Evolutionary conservation across 441 rosid genomes (phyloP).

Genomic region (Jatropha podagrica): DNA sequence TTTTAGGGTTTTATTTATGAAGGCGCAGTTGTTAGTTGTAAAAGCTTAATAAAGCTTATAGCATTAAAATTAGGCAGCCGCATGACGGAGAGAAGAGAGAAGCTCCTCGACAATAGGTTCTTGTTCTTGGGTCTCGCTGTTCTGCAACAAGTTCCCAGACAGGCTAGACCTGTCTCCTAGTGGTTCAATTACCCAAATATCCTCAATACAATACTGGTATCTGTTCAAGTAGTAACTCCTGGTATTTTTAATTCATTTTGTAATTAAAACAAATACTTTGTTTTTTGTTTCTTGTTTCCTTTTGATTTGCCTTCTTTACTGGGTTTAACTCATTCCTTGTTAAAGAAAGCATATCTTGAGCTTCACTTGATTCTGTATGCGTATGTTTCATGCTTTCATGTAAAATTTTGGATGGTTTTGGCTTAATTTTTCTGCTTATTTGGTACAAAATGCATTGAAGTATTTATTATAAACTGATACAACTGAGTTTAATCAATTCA

Average conservation of each 20-base stretch:
- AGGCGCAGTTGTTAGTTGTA: background rate
- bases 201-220: conserved; percentile 12
- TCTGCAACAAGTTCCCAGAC: conserved; percentile 74
- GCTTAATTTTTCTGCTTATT: no score
- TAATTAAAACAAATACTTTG: no score
- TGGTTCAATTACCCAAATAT: conserved; percentile 39
- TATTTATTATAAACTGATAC: no score
- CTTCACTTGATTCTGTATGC: background rate
- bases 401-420: no score
- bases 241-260: no score
- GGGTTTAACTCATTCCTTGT: background rate
- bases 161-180: conserved; percentile 22
- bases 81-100: conserved; percentile 20
- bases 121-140: conserved; percentile 54
- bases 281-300: background rate
- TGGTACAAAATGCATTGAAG: no score
- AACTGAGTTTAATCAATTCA: no score
- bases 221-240: background rate
- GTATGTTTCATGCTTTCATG: no score
- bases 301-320: background rate
- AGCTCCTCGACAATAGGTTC: conserved; percentile 40
- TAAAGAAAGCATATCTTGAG: background rate
- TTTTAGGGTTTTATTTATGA: background rate
- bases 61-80: conserved; percentile 1
- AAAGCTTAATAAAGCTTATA: no score